Evolutionary conservation across 2,329 filamentous ascomycete species (phyloP).

Genomic region (Plectosphaerella plurivora): DNA sequence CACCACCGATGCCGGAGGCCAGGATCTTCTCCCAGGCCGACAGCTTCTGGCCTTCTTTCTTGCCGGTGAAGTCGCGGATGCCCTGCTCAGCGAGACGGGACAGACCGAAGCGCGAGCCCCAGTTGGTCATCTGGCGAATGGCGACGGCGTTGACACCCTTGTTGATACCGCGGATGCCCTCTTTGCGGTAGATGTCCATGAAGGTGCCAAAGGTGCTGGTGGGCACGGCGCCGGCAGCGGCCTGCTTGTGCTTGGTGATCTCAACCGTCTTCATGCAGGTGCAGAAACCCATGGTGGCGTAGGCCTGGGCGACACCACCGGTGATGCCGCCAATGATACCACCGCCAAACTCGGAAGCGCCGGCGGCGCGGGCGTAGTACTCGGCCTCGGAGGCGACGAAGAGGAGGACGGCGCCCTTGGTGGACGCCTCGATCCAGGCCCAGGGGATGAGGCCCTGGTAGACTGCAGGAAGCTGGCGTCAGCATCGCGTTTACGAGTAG

Average conservation of each 20-base stretch:
- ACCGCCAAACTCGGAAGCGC: constrained; percentile 79
- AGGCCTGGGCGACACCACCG: constrained; percentile 94
- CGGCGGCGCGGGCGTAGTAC: constrained; percentile 80
- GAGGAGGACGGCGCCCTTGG: constrained; percentile 97
- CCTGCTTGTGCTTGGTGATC: constrained; percentile 97
- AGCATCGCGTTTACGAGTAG: constrained; percentile 11
- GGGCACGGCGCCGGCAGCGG: constrained; percentile 74
- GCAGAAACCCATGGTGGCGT: constrained; percentile 99
- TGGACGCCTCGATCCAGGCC: constrained; percentile 99
- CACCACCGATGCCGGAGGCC: constrained; percentile 83
- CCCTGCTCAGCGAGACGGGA: constrained; percentile 85
- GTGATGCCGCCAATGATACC: constrained; percentile 90
- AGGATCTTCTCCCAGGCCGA: constrained; percentile 80
- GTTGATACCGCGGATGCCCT: constrained; percentile 96
- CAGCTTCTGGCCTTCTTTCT: constrained; percentile 77
- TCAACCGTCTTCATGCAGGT: constrained; percentile 99
- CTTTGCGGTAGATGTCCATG: constrained; percentile 92
- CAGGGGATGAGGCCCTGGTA: constrained; percentile 99
- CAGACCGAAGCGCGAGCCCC: constrained; percentile 93
- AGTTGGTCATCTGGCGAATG: constrained; percentile 99
- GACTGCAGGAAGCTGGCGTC: constrained; percentile 51
- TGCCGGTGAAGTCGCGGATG: constrained; percentile 74
- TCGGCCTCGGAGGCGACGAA: constrained; percentile 99
- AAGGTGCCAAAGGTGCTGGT: constrained; percentile 93
- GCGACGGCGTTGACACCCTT: constrained; percentile 97